Base-by-base conservation (phyloP, 441 rosid genomes). In the Sinapis alba region DNA sequence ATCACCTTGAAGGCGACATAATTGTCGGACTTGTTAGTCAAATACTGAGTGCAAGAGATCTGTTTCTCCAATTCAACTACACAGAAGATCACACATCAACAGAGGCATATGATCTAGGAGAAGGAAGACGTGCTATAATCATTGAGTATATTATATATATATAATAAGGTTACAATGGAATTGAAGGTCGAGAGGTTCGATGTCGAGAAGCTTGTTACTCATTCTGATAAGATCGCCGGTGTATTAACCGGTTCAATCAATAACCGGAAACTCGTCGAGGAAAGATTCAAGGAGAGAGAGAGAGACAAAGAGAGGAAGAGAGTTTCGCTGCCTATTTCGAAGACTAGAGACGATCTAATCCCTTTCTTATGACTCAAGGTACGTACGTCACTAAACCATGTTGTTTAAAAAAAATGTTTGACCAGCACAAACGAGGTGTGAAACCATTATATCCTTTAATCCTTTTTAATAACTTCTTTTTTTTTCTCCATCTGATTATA, bases 21-120 rank as follows among this genome's bases (percentile, higher is more conserved):
- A 56, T 84, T 76, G 61, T 91, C 94, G 28, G 91, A 84, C 76
- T 91, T 91, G 83, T 87, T 93, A 36, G 85, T 79, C 78, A 93
- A 76, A 61, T 81, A 91, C 72, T 89, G 71, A 45, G 96, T 85
- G 50, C 94, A 88, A 28, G 91, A 84, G 74, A 83, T 87, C 85
- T 86, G 96, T 79, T 86, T 93, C 91, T 73, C 86, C 88, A 93
- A 82, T 83, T 93, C 97, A 84, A 93, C 97, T 93, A 77, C 67
- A 71, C 43, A 34, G 18, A 64, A 38, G 57, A 21, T 43, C 10
- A 71, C 7, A 41, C n/a, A n/a, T n/a, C n/a, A n/a, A n/a, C n/a
- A n/a, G n/a, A 67, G 12, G 56, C 43, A 72, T n/a, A n/a, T n/a
- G 77, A 77, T 72, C 67, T 34, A 68, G 13, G 57, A 36, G 58